A percentile compares a stretch with the other conserved stretches of the same genome.
Evolutionary conservation across 148 eudicot species (phyloP).

Genomic region (Rhododendron griersonianum): DNA sequence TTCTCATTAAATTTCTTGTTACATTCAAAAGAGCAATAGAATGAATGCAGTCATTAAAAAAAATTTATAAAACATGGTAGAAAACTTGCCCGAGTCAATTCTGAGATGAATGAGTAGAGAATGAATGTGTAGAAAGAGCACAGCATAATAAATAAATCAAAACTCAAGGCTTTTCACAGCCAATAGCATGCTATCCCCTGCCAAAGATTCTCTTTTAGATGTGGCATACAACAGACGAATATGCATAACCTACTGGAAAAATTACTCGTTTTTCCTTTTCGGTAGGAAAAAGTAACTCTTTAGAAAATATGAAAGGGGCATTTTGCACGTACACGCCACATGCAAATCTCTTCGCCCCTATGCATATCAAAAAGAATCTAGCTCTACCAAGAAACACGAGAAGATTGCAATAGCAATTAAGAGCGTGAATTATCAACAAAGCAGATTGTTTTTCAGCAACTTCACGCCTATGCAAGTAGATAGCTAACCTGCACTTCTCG

Average conservation of each 20-base stretch:
- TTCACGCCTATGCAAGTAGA: slow-evolving; percentile 1
- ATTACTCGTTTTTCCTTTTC: neutral
- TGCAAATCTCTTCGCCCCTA: neutral
- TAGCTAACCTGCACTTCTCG: slow-evolving; percentile 85
- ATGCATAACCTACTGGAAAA: neutral
- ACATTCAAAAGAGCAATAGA: neutral
- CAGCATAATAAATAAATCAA: neutral
- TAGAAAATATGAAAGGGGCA: neutral
- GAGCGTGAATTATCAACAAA: neutral
- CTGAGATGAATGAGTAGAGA: neutral
- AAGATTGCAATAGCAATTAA: neutral
- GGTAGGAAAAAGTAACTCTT: neutral
- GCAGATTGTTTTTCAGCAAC: neutral
- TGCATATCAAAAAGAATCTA: neutral
- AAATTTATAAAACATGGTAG: neutral
- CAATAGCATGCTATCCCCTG: neutral
- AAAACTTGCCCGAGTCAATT: neutral
- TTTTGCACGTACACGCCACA: neutral
- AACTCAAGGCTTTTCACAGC: neutral
- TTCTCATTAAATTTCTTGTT: neutral
- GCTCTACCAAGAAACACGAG: neutral
- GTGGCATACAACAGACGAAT: neutral
- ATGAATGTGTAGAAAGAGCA: neutral
- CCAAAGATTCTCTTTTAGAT: neutral
- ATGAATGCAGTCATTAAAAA: neutral